Percentiles rank a stretch among this genome's conserved stretches.
These are phyloP conservation scores for Umbelopsis sp. DNA, from an alignment of 371 early-diverging fungal species.

Conservation along the genomic window DNA sequence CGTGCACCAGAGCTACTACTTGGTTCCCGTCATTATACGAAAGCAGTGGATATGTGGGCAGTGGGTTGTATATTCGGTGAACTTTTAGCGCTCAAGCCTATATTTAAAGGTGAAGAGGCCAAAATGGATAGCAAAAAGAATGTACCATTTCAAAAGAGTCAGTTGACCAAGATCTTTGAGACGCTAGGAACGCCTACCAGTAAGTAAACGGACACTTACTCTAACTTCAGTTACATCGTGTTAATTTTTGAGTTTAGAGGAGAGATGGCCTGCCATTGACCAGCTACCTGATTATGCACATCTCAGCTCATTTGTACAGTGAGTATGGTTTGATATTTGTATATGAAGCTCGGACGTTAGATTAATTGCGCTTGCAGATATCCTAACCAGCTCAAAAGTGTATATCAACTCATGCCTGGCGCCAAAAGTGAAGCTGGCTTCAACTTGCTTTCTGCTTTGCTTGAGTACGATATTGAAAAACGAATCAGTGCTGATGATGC, in stretches of 20 bases:
- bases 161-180: conserved; percentile 89
- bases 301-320: conserved; percentile 60
- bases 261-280: conserved; percentile 78
- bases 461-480: conserved; percentile 92
- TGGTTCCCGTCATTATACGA: conserved; percentile 92
- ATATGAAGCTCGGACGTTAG: conserved; percentile 20
- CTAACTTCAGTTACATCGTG: not conserved
- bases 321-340: conserved; percentile 25
- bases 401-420: conserved; percentile 49
- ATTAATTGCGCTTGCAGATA: conserved; percentile 35
- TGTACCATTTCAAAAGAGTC: conserved; percentile 90
- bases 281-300: conserved; percentile 74
- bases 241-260: conserved; percentile 49
- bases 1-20: conserved; percentile 94
- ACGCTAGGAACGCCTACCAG: conserved; percentile 88
- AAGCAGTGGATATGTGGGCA: conserved; percentile 95
- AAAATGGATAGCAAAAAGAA: conserved; percentile 88
- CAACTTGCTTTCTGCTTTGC: conserved; percentile 76
- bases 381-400: conserved; percentile 46
- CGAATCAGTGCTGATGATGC: conserved; percentile 91
- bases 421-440: conserved; percentile 68
- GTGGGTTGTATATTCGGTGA: conserved; percentile 97
- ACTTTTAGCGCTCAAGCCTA: conserved; percentile 81
- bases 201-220: conserved; percentile 44
- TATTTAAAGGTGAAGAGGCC: conserved; percentile 95